Percentiles rank a stretch among this genome's conserved stretches.
Conservation (phyloP, 176 grass and related monocot species). For the Eremochloa ophiuroides region DNA sequence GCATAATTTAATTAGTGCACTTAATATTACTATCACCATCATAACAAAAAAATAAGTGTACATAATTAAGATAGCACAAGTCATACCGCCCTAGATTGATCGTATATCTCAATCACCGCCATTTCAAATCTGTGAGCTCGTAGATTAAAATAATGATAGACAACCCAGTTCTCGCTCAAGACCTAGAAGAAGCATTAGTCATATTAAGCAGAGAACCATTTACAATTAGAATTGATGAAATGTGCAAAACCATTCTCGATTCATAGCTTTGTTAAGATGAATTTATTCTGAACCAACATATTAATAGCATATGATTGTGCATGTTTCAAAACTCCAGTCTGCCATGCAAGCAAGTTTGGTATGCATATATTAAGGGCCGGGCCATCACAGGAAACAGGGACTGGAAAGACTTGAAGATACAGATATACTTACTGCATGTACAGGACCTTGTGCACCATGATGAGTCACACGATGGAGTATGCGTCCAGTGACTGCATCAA, state of each 20-base stretch:
- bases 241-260: not conserved
- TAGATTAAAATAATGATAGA: constrained; percentile 99
- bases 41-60: not conserved
- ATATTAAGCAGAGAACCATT: not conserved
- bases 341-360: not conserved
- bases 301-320: not conserved
- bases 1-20: constrained; percentile 12
- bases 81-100: constrained; percentile 91
- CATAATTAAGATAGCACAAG: constrained; percentile 9
- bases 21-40: constrained; percentile 19
- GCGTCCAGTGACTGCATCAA: constrained; percentile 88
- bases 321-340: constrained; percentile 5
- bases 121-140: constrained; percentile 99
- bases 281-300: not conserved
- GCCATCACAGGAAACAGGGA: not conserved
- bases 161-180: constrained; percentile 91
- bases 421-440: constrained; percentile 78
- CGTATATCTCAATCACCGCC: constrained; percentile 96
- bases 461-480: constrained; percentile 91
- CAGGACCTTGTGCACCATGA: constrained; percentile 92
- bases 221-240: not conserved
- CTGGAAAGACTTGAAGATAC: not conserved
- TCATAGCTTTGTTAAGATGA: not conserved
- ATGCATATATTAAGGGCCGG: not conserved
- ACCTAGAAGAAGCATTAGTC: constrained; percentile 55